phyloP scores from a whole-genome alignment of 805 yeast genomes.

The Myxozyma udenii region DNA sequence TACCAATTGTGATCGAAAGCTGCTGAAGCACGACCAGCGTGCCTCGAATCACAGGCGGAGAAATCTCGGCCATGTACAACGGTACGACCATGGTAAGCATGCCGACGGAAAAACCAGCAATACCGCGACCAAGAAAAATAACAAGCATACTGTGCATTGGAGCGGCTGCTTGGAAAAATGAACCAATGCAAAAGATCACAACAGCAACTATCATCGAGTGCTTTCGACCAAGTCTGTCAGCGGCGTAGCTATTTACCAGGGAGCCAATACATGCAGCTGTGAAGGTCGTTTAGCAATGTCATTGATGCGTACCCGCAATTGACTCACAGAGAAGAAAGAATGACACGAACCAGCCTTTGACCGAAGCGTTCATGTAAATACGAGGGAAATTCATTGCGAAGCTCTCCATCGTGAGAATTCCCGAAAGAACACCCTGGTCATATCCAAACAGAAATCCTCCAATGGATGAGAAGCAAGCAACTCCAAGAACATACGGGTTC shows the following conservation, averaged over 20 bases:
- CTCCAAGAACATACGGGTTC: conserved; percentile 30
- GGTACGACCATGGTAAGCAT: conserved; percentile 46
- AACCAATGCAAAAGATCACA: conserved; percentile 24
- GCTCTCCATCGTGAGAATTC: conserved; percentile 32
- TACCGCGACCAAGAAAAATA: conserved; percentile 43
- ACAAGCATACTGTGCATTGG: conserved; percentile 34
- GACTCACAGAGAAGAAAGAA: conserved; percentile 21
- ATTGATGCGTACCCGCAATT: background rate
- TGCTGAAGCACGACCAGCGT: conserved; percentile 31
- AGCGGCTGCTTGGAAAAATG: conserved; percentile 34
- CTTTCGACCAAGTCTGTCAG: conserved; percentile 26
- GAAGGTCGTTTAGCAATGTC: background rate
- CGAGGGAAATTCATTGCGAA: conserved; percentile 28
- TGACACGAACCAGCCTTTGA: conserved; percentile 29
- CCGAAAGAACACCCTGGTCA: conserved; percentile 36
- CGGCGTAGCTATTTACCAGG: conserved; percentile 16
- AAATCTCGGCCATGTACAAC: conserved; percentile 33
- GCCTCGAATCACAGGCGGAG: conserved; percentile 34
- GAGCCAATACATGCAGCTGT: conserved; percentile 29
- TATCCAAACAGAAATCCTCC: conserved; percentile 37
- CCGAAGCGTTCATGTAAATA: conserved; percentile 23
- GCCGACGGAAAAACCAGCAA: conserved; percentile 56
- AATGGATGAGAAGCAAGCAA: conserved; percentile 34
- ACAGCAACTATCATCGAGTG: conserved; percentile 23
- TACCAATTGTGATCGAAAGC: conserved; percentile 37